These are phyloP conservation scores for Penicillium fuscoglaucum DNA, from an alignment of 2,329 filamentous ascomycete genomes.

Conservation along the genomic window DNA sequence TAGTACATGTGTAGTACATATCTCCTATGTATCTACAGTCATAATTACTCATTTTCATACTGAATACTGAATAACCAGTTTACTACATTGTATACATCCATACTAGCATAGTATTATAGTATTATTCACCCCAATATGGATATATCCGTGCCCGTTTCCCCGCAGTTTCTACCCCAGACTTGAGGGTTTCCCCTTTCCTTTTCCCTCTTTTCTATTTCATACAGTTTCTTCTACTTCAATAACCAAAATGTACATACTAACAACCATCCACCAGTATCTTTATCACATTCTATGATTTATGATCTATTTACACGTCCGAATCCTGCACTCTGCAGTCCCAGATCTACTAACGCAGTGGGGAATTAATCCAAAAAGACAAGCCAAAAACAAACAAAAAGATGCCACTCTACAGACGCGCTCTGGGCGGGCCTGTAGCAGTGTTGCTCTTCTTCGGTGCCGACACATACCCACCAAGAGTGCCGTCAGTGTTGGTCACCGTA, in stretches of 20 bases:
- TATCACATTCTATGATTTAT: conserved; percentile 20
- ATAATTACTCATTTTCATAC: neutral
- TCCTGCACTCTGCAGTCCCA: conserved; percentile 5
- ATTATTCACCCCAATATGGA: neutral
- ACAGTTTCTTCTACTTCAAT: neutral
- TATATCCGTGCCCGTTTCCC: conserved; percentile 1
- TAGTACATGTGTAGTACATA: neutral
- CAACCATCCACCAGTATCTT: conserved; percentile 4
- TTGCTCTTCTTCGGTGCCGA: conserved; percentile 59
- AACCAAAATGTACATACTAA: neutral
- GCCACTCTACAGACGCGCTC: conserved; percentile 30
- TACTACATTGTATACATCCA: too few species aligned
- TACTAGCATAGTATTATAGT: neutral
- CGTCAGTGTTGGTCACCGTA: conserved; percentile 57
- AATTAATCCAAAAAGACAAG: conserved; percentile 17
- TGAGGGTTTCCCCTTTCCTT: neutral
- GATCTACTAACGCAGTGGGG: conserved; percentile 21
- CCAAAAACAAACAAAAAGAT: conserved; percentile 1
- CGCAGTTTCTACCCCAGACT: conserved; percentile 21
- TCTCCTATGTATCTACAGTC: neutral
- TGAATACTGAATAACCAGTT: neutral
- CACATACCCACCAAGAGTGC: conserved; percentile 57
- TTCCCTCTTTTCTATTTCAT: neutral
- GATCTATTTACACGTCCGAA: conserved; percentile 24
- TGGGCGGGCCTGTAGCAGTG: conserved; percentile 29